A percentile compares a stretch with the other conserved stretches of the same genome.
These are phyloP conservation scores for Coemansia sp. DNA, from an alignment of 192 early-diverging fungal genomes.

Conservation along the genomic window DNA sequence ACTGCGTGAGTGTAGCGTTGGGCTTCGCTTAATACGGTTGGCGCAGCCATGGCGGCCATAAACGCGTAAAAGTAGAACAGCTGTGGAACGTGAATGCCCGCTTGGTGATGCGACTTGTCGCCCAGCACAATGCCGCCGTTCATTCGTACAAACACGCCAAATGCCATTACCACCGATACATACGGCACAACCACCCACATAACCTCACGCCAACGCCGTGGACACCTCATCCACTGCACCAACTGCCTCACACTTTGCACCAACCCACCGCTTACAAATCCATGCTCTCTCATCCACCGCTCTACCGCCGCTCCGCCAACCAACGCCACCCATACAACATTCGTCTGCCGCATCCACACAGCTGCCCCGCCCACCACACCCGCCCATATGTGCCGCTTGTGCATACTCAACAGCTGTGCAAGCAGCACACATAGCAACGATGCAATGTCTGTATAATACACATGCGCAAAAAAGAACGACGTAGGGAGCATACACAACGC, in stretches of 20 bases:
- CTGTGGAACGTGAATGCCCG: constrained; percentile 78
- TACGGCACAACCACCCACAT: constrained; percentile 17
- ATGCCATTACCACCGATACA: constrained; percentile 34
- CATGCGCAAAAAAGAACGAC: constrained; percentile 77
- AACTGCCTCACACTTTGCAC: constrained; percentile 13
- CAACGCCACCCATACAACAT: constrained; percentile 84
- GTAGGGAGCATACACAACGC: constrained; percentile 72
- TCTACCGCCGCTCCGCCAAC: constrained; percentile 40
- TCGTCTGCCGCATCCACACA: constrained; percentile 86
- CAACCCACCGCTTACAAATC: not conserved
- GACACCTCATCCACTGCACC: constrained; percentile 5
- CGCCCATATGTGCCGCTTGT: constrained; percentile 51
- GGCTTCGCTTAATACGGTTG: constrained; percentile 32
- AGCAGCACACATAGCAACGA: constrained; percentile 79
- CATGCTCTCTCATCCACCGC: constrained; percentile 12
- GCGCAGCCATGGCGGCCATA: constrained; percentile 50
- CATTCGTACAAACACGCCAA: constrained; percentile 70
- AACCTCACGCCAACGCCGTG: not conserved
- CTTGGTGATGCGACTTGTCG: constrained; percentile 82
- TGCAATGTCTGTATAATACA: constrained; percentile 93
- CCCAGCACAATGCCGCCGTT: constrained; percentile 89
- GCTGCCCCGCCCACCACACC: constrained; percentile 60
- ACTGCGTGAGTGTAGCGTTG: not conserved
- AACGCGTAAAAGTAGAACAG: constrained; percentile 81
- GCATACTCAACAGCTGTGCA: constrained; percentile 60